Percentiles rank a stretch among this genome's conserved stretches.
phyloP scores from a whole-genome alignment of 1,284 basidiomycete species.

The Exsudoporus floridanus region DNA sequence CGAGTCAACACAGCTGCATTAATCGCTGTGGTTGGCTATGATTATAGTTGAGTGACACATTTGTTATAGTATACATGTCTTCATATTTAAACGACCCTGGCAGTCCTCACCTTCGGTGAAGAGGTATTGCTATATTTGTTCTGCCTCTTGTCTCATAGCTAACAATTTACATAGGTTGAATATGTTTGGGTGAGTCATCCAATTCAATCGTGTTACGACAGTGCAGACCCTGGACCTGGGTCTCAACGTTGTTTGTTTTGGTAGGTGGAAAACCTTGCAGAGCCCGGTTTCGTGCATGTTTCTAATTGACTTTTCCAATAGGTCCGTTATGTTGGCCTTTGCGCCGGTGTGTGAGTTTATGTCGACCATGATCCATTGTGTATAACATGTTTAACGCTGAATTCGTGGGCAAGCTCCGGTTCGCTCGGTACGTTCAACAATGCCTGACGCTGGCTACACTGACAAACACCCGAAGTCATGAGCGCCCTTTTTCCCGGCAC shows the following conservation, averaged over 20 bases:
- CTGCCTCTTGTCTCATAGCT: not conserved
- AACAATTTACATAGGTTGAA: not conserved
- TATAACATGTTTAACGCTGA: not conserved
- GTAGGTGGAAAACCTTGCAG: not conserved
- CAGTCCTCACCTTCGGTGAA: not conserved
- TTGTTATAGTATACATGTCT: not conserved
- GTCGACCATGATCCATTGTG: not conserved
- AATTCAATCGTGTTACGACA: not conserved
- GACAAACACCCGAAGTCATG: not conserved
- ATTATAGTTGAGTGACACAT: slow-evolving; percentile 2
- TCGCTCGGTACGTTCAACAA: not conserved
- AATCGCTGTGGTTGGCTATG: not conserved
- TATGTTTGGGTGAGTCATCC: slow-evolving; percentile 8
- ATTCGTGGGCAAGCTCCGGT: not conserved
- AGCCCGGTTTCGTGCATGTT: not conserved
- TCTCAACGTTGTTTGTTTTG: not conserved
- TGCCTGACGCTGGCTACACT: not conserved
- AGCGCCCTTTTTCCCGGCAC: not conserved
- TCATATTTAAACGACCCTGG: not conserved
- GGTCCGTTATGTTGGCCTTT: slow-evolving; percentile 5
- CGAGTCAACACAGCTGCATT: not conserved
- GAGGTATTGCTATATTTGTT: not conserved
- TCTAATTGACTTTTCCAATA: not conserved
- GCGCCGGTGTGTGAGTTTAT: not conserved
- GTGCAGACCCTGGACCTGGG: not conserved